Percentiles rank a stretch among this genome's conserved stretches.
phyloP scores from a whole-genome alignment of 2,329 filamentous ascomycete genomes.

The Nothophaeocryptopus gaeumannii region DNA sequence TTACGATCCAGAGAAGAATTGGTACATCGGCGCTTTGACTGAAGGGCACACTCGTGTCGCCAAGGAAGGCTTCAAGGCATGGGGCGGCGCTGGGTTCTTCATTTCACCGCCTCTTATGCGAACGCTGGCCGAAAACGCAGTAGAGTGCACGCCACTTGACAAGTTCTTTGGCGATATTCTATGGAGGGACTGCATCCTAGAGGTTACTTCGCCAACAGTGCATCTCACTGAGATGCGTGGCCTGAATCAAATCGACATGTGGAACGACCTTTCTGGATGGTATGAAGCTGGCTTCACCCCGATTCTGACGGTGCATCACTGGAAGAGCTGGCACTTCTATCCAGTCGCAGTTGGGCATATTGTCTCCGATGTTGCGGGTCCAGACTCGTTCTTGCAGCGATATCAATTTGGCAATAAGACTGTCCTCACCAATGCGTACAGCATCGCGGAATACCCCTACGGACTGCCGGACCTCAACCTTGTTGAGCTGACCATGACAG shows the following conservation, averaged over 20 bases:
- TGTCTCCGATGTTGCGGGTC: slow-evolving; percentile 27
- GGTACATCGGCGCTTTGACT: slow-evolving; percentile 29
- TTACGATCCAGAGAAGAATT: slow-evolving; percentile 21
- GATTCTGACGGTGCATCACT: slow-evolving; percentile 30
- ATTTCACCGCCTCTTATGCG: slow-evolving; percentile 28
- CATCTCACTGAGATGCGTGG: slow-evolving; percentile 27
- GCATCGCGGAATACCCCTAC: slow-evolving; percentile 26
- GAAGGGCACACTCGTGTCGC: slow-evolving; percentile 27
- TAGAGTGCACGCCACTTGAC: slow-evolving; percentile 23
- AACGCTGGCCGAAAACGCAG: slow-evolving; percentile 22
- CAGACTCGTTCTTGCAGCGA: slow-evolving; percentile 28
- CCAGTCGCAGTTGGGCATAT: slow-evolving; percentile 23
- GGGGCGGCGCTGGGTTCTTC: slow-evolving; percentile 32
- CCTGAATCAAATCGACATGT: slow-evolving; percentile 30
- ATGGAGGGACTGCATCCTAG: slow-evolving; percentile 29
- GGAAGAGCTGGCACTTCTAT: slow-evolving; percentile 31
- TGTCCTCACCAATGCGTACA: slow-evolving; percentile 30
- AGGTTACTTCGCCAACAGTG: slow-evolving; percentile 28
- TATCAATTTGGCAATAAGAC: slow-evolving; percentile 26
- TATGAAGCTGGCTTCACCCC: slow-evolving; percentile 28
- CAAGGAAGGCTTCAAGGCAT: slow-evolving; percentile 31
- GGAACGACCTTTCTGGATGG: slow-evolving; percentile 28
- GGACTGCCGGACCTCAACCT: slow-evolving; percentile 29
- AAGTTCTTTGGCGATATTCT: slow-evolving; percentile 27
- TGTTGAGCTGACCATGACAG: slow-evolving; percentile 28